phyloP scores from a whole-genome alignment of 495 filamentous ascomycete species.

The Aspergillus olivimuriae region DNA sequence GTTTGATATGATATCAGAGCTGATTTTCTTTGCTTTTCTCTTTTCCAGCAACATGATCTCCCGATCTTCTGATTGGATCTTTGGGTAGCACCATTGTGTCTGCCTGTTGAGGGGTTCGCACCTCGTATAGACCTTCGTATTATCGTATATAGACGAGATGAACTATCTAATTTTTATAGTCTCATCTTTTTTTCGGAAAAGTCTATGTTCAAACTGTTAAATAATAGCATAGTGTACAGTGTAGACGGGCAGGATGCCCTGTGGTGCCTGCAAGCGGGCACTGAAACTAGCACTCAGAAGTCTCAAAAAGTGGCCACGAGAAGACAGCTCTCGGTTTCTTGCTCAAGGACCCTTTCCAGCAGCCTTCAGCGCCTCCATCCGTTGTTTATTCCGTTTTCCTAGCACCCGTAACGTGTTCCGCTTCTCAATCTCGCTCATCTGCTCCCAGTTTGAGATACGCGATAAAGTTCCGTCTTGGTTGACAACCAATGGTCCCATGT shows the following conservation, averaged over 20 bases:
- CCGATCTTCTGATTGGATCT: constrained; percentile 19
- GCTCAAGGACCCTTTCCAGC: constrained; percentile 9
- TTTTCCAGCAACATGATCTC: constrained; percentile 18
- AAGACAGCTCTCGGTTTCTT: constrained; percentile 8
- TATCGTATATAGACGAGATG: neutral
- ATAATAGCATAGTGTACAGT: too few relatives aligned
- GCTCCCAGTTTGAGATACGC: constrained; percentile 60
- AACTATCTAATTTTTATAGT: too few relatives aligned
- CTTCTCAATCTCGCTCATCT: constrained; percentile 58
- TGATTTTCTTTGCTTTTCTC: too few relatives aligned
- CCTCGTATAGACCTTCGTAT: too few relatives aligned
- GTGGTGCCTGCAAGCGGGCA: too few relatives aligned
- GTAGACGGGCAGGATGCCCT: too few relatives aligned
- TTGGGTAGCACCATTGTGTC: constrained; percentile 3
- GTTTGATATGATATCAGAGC: too few relatives aligned
- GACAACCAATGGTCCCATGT: constrained; percentile 63
- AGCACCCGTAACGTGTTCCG: constrained; percentile 56
- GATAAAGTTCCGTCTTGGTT: constrained; percentile 58
- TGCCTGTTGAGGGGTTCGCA: neutral
- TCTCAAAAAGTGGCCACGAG: neutral
- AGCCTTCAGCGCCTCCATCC: constrained; percentile 48
- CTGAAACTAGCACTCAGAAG: too few relatives aligned
- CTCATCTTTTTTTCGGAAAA: too few relatives aligned
- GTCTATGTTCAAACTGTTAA: too few relatives aligned
- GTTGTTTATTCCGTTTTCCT: constrained; percentile 56